Conservation (phyloP, 805 yeast genomes). For the Cyberlindnera bimundalis region DNA sequence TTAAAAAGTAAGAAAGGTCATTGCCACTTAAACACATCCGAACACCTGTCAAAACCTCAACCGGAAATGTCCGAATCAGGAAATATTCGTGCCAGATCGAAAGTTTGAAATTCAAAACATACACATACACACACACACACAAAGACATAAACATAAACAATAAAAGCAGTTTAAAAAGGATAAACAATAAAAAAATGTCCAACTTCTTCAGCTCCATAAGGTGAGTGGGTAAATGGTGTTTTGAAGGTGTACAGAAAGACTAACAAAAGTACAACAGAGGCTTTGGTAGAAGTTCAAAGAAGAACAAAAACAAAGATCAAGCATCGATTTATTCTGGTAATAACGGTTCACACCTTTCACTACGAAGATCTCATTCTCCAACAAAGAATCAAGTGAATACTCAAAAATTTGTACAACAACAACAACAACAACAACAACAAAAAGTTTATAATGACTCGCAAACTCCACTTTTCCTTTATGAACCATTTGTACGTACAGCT, state of each 20-base stretch:
- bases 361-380: conserved; percentile 45
- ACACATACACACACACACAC: no score
- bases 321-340: conserved; percentile 35
- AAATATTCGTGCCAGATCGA: not conserved
- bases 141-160: no score
- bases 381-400: conserved; percentile 23
- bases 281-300: conserved; percentile 54
- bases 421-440: conserved; percentile 22
- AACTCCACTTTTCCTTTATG: conserved; percentile 65
- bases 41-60: not conserved
- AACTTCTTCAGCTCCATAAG: conserved; percentile 19
- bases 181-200: conserved; percentile 1
- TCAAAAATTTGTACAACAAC: conserved; percentile 26
- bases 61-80: not conserved
- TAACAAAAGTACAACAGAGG: conserved; percentile 31
- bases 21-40: no score
- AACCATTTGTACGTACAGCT: conserved; percentile 92
- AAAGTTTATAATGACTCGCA: conserved; percentile 15
- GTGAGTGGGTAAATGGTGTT: no score
- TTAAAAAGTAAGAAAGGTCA: no score
- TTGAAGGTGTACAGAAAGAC: no score
- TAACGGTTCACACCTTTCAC: conserved; percentile 45
- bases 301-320: conserved; percentile 36
- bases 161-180: no score
- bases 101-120: not conserved